Percentiles rank a stretch among this genome's conserved stretches.
Evolutionary conservation across 2,329 filamentous ascomycete species (phyloP).

Genomic region (Pseudophaeomoniella oleicola): DNA sequence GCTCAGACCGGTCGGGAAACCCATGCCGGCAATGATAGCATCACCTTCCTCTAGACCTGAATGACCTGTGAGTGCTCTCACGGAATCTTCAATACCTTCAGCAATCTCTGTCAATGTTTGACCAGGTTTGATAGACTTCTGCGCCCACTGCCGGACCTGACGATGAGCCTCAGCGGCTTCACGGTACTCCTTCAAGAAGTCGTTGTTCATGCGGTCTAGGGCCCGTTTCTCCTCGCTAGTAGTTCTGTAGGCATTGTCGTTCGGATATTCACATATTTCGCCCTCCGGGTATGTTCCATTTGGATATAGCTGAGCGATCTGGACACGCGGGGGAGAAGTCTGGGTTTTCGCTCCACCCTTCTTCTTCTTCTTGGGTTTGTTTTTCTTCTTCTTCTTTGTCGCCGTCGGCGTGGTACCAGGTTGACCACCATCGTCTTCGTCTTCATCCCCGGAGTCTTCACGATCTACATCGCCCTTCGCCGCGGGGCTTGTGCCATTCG

Average conservation of each 20-base stretch:
- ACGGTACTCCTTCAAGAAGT: constrained; percentile 68
- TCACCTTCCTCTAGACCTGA: constrained; percentile 65
- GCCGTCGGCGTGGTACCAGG: constrained; percentile 22
- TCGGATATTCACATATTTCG: constrained; percentile 61
- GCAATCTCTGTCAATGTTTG: constrained; percentile 69
- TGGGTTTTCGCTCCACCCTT: constrained; percentile 48
- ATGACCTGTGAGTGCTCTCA: constrained; percentile 63
- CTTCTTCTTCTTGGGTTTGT: constrained; percentile 65
- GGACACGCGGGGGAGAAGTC: constrained; percentile 62
- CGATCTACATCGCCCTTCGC: constrained; percentile 35
- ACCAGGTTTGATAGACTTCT: constrained; percentile 67
- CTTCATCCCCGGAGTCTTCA: constrained; percentile 40
- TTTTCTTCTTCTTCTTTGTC: constrained; percentile 63
- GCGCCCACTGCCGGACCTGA: constrained; percentile 71
- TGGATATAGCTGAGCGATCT: constrained; percentile 59
- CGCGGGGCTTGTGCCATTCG: constrained; percentile 15
- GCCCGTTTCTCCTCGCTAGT: constrained; percentile 76
- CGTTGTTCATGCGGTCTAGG: constrained; percentile 63
- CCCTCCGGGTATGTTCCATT: constrained; percentile 60
- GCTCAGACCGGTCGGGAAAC: constrained; percentile 72
- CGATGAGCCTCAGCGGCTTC: constrained; percentile 80
- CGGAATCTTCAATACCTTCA: constrained; percentile 73
- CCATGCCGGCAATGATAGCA: constrained; percentile 64
- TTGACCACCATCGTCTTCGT: constrained; percentile 30
- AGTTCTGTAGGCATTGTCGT: constrained; percentile 66